Evolutionary conservation across 23 red algal species (phyloP).

Genomic region (Gracilariopsis chorda): DNA sequence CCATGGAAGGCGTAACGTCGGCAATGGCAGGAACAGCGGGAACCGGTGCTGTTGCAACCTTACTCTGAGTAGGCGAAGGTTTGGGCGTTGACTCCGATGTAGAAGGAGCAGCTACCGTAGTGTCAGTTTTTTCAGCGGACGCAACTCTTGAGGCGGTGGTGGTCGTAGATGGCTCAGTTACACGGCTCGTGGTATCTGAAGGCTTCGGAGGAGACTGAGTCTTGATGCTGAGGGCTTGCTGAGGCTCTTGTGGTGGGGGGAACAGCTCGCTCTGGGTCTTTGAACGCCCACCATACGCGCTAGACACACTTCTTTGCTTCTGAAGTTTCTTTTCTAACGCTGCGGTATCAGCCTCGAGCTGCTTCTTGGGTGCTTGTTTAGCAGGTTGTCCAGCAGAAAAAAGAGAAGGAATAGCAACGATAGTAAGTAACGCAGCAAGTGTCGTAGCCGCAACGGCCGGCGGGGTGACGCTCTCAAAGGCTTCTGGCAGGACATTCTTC

Average conservation of each 20-base stretch:
- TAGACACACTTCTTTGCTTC: background rate
- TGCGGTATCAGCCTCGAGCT: conserved; percentile 30
- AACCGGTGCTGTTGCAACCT: background rate
- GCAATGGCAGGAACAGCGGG: background rate
- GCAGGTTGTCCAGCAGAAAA: conserved; percentile 18
- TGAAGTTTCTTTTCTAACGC: conserved; percentile 47
- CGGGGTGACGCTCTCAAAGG: background rate
- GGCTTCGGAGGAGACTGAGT: background rate
- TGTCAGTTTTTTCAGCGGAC: background rate
- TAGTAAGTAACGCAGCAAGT: background rate
- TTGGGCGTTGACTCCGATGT: background rate
- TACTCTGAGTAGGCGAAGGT: background rate
- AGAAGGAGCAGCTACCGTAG: background rate
- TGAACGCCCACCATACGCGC: background rate
- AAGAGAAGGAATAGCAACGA: conserved; percentile 21
- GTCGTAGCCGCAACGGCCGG: background rate
- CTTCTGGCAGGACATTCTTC: conserved; percentile 4
- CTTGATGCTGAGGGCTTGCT: background rate
- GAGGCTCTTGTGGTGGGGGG: background rate
- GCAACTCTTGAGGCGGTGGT: background rate
- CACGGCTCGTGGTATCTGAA: background rate
- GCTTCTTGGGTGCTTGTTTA: background rate
- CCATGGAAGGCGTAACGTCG: conserved; percentile 28
- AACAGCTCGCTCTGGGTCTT: conserved; percentile 11
- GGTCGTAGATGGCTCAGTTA: background rate